Base-by-base conservation (phyloP, 805 yeast genomes). In the Saccharomycopsis sp. region DNA sequence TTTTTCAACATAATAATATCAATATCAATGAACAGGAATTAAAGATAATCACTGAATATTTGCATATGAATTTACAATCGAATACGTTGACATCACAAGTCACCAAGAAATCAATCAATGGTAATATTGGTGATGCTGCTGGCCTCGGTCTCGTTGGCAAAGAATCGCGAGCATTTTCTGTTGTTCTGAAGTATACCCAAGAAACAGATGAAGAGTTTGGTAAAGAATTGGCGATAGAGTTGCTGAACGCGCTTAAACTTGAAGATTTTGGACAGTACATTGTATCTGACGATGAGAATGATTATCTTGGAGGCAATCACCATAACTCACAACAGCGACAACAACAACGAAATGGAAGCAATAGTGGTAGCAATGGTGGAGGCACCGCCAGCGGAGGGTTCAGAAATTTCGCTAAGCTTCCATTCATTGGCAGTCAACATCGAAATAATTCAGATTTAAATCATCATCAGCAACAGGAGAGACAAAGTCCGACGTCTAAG, bases 231-330 rank as follows among this genome's bases (percentile, higher is more conserved):
- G 7, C 21, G 11, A 14, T 27, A 11, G 47, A 43, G 13, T 27
- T 20, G 9, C 35, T 14, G 35, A 31, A 17, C 9, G 17, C 20
- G 7, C 6, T 31, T 14, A 20, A 31, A 14, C 35, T 31, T 5
- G 35, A 31, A 11, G 45, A 41, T 38, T 36, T 36, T 3, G 49
- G 41, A 3, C 4, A 32, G 14, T 45, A 28, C 21, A 34, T 26
- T 20, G 49, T 45, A 13, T 41, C 46, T 2, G 49, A 45, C 24
- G 49, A 41, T 19, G 48, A 45, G 19, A 31, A 28, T 19, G 45
- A 45, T 19, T 45, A 26, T 29, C 32, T 45, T n/a, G 41, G 28
- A 8, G 4, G 20, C 5, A 20, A 13, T 13, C 17, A 9, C 19
- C 19, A 8, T 6, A 31, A 14, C 8, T n/a, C n/a, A n/a, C n/a